Evolutionary conservation across 768 basidiomycete species (phyloP).

Genomic region (Amanita exitialis): DNA sequence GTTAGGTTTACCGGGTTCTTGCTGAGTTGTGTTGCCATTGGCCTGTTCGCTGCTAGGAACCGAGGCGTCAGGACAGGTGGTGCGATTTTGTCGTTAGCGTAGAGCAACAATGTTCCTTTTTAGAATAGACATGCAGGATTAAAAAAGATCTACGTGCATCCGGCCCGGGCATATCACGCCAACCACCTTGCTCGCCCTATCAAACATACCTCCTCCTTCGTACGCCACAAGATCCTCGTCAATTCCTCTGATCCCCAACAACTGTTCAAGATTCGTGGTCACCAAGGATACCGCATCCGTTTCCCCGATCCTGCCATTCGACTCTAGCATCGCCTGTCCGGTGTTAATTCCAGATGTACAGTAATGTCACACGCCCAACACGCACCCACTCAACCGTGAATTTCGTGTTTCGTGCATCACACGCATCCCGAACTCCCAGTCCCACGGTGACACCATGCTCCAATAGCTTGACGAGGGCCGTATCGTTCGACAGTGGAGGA

Average conservation of each 20-base stretch:
- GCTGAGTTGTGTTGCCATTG: constrained; percentile 73
- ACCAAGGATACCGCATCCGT: constrained; percentile 32
- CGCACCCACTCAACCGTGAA: constrained; percentile 77
- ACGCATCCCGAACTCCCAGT: constrained; percentile 55
- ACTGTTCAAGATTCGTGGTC: constrained; percentile 33
- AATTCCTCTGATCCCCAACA: constrained; percentile 27
- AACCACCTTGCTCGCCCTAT: constrained; percentile 41
- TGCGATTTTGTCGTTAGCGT: constrained; percentile 57
- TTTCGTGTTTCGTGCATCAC: constrained; percentile 65
- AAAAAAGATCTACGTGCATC: constrained; percentile 41
- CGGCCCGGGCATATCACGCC: constrained; percentile 46
- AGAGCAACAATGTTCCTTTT: not conserved
- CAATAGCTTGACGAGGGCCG: constrained; percentile 52
- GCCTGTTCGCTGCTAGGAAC: constrained; percentile 61
- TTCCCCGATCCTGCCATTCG: constrained; percentile 31
- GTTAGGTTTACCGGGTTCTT: constrained; percentile 73
- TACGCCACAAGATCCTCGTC: constrained; percentile 52
- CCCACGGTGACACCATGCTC: constrained; percentile 75
- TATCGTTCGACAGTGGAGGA: constrained; percentile 59
- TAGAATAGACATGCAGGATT: constrained; percentile 8
- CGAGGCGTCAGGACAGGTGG: constrained; percentile 57
- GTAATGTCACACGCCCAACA: constrained; percentile 4
- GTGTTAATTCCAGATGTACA: constrained; percentile 1
- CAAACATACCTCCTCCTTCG: constrained; percentile 49
- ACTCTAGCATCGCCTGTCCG: constrained; percentile 34